Conservation (phyloP, 306 rosid genomes). For the Dryas alaskensis region DNA sequence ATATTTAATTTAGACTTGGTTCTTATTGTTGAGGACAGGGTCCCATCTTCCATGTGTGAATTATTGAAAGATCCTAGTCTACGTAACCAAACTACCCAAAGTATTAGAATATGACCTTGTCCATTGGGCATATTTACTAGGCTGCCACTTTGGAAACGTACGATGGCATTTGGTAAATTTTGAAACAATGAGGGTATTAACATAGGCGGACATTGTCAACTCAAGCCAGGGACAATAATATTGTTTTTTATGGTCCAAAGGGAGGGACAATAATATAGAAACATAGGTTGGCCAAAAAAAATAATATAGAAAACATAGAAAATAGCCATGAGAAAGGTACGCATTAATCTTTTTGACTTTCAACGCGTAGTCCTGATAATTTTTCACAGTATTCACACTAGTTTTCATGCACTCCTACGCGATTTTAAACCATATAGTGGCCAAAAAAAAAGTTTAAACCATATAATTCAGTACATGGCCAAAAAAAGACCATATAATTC, state of each 20-base stretch:
- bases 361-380: slow-evolving; percentile 4
- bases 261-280: too few relatives aligned
- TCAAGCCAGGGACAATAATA: neutral
- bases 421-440: neutral
- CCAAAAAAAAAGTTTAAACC: too few relatives aligned
- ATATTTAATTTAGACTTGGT: neutral
- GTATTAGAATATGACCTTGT: neutral
- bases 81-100: neutral
- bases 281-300: too few relatives aligned
- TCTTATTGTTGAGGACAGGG: neutral
- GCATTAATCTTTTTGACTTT: neutral
- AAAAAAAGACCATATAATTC: neutral
- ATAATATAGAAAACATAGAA: neutral
- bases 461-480: too few relatives aligned
- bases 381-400: neutral
- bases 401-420: neutral
- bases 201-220: neutral
- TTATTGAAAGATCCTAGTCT: neutral
- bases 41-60: neutral
- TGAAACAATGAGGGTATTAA: neutral
- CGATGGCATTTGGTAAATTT: neutral
- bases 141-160: neutral
- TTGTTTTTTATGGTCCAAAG: too few relatives aligned
- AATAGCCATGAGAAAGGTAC: neutral
- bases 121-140: neutral